Conservation (phyloP, 805 yeast species). For the Kluyveromyces starmeri region DNA sequence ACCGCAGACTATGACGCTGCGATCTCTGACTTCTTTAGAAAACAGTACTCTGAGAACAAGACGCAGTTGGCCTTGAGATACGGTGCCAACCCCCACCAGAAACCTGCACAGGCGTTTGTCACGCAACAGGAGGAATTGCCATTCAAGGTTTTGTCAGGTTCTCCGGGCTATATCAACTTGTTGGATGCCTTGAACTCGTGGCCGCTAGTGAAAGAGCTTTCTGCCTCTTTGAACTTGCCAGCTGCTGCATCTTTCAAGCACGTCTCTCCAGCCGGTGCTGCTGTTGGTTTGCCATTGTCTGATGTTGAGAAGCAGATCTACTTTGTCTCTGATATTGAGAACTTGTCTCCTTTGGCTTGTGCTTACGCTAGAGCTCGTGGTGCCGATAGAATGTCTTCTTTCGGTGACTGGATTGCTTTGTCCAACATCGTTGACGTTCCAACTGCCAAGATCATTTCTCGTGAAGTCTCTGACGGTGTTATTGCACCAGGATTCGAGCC, state of each 20-base stretch:
- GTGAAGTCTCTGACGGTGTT: constrained; percentile 97
- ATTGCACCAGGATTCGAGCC: constrained; percentile 95
- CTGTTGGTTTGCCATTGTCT: constrained; percentile 88
- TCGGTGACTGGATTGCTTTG: constrained; percentile 96
- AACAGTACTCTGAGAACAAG: constrained; percentile 83
- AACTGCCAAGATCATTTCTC: constrained; percentile 93
- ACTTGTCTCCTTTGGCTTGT: constrained; percentile 91
- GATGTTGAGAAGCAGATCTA: constrained; percentile 91
- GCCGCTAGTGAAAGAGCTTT: constrained; percentile 96
- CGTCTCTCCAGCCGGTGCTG: constrained; percentile 98
- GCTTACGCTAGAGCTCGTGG: constrained; percentile 99
- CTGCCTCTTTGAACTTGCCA: constrained; percentile 88
- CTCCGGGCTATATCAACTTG: constrained; percentile 96
- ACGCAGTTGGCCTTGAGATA: constrained; percentile 92
- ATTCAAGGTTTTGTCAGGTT: constrained; percentile 85
- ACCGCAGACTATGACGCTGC: constrained; percentile 97
- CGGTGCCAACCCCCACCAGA: constrained; percentile 99
- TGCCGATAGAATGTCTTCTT: constrained; percentile 98
- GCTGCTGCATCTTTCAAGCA: constrained; percentile 99
- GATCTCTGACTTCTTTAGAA: constrained; percentile 94
- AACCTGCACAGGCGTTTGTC: constrained; percentile 96
- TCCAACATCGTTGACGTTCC: constrained; percentile 94
- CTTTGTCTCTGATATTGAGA: constrained; percentile 90
- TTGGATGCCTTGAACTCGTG: constrained; percentile 96
- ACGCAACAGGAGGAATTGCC: constrained; percentile 79